Evolutionary conservation across 495 filamentous ascomycete species (phyloP).

Genomic region (Penicillium lagena): DNA sequence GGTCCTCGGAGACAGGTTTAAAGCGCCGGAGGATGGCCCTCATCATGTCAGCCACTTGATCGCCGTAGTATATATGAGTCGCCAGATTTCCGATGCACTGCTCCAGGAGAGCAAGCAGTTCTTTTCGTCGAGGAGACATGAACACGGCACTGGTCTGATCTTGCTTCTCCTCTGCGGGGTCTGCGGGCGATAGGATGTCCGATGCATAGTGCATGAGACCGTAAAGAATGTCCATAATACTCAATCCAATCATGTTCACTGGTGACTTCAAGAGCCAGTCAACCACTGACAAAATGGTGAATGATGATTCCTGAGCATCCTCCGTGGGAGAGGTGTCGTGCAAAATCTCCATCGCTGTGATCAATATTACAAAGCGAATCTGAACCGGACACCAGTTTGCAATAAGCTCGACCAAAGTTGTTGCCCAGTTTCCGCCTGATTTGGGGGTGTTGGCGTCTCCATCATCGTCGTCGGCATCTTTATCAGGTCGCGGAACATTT

Average conservation of each 20-base stretch:
- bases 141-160: slow-evolving; percentile 9
- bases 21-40: slow-evolving; percentile 67
- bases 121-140: slow-evolving; percentile 38
- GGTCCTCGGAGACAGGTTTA: slow-evolving; percentile 48
- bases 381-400: slow-evolving; percentile 86
- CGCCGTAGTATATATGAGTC: slow-evolving; percentile 89
- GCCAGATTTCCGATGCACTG: slow-evolving; percentile 78
- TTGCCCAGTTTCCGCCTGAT: slow-evolving; percentile 60
- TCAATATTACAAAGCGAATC: slow-evolving; percentile 79
- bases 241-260: slow-evolving; percentile 88
- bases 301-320: slow-evolving; percentile 59
- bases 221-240: slow-evolving; percentile 84
- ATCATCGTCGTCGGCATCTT: slow-evolving; percentile 23
- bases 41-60: slow-evolving; percentile 91
- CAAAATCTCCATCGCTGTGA: slow-evolving; percentile 70
- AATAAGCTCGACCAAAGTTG: slow-evolving; percentile 68
- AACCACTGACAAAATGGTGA: slow-evolving; percentile 66
- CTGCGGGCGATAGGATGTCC: slow-evolving; percentile 59
- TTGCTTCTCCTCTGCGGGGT: slow-evolving; percentile 21
- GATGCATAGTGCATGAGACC: slow-evolving; percentile 76
- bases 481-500: slow-evolving; percentile 26
- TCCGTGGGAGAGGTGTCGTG: slow-evolving; percentile 57
- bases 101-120: slow-evolving; percentile 61
- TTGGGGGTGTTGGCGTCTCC: slow-evolving; percentile 13
- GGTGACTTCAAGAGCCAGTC: slow-evolving; percentile 76